Base-by-base conservation (phyloP, 305 asterid genomes). In the Solanum aculeatissimum region DNA sequence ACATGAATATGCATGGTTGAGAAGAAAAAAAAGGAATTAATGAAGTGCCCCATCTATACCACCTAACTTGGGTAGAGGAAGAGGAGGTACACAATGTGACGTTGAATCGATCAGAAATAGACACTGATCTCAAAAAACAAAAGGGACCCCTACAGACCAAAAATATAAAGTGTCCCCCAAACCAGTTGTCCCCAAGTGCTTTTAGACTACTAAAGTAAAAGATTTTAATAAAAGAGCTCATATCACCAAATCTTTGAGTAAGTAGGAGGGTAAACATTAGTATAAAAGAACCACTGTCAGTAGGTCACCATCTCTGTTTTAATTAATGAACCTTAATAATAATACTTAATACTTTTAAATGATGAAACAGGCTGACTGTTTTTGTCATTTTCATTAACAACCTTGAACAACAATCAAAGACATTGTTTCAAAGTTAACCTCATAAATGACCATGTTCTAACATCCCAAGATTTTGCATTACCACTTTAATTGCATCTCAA, bases 231-330 rank as follows among this genome's bases (percentile, higher is more conserved):
- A 77, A 63, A 75, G 82, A 77, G 82, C 16, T 53, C 77, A 66
- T 66, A 23, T 51, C 47, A 77, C 15, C 58, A 77, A 68, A 78
- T 78, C 66, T 51, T 78, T 78, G 82, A 78, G 66, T 78, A 78
- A 78, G 49, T 4, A 29, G 29, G 82, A 53, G 47, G 82, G 66
- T 78, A 78, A 78, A 77, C 80, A 71, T 21, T 45, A 40, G 43
- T 40, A 54, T 42, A 38, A 60, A 81, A 47, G 77, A 60, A 82
- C 29, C 16, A 54, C 21, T 55, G 83, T 66, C 72, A 86, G 85
- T 45, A 80, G 83, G 89, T 83, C 89, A 79, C 80, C 82, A 65
- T 84, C 84, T 47, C 45, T 81, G 25, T 19, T 35, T 45, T 81
- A 58, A 43, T 49, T 57, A 47, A 69, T 43, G 29, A 58, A 53